These are phyloP conservation scores for Oxyria digyna DNA, from an alignment of 148 eudicot genomes.

Conservation along the genomic window DNA sequence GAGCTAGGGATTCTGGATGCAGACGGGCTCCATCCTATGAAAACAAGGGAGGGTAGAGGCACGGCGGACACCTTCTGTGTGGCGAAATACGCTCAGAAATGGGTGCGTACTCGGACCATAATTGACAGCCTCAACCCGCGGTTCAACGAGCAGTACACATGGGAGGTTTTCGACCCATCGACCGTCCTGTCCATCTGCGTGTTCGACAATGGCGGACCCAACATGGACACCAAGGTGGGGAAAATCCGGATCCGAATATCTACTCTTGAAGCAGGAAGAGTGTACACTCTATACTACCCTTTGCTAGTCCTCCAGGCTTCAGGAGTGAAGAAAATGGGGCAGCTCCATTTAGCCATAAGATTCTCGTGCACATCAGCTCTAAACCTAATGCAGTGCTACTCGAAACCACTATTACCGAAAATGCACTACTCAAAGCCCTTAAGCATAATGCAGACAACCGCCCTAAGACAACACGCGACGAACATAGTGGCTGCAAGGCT, in stretches of 20 bases:
- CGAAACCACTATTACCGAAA: slow-evolving; percentile 64
- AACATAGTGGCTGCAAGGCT: slow-evolving; percentile 49
- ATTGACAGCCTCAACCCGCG: slow-evolving; percentile 62
- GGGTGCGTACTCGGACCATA: slow-evolving; percentile 74
- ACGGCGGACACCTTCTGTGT: slow-evolving; percentile 77
- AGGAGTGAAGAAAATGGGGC: slow-evolving; percentile 88
- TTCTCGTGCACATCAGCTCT: slow-evolving; percentile 55
- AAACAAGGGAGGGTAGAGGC: slow-evolving; percentile 64
- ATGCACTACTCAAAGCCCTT: slow-evolving; percentile 77
- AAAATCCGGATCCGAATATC: slow-evolving; percentile 73
- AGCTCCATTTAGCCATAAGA: slow-evolving; percentile 70
- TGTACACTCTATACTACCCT: slow-evolving; percentile 75
- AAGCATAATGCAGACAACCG: slow-evolving; percentile 35
- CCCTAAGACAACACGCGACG: slow-evolving; percentile 50
- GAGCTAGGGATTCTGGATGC: slow-evolving; percentile 70
- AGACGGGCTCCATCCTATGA: slow-evolving; percentile 53
- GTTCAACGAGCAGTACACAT: slow-evolving; percentile 82
- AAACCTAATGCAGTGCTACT: slow-evolving; percentile 51
- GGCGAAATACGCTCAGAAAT: slow-evolving; percentile 80
- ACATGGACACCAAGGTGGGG: slow-evolving; percentile 43
- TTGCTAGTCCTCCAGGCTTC: slow-evolving; percentile 66
- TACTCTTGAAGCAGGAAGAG: slow-evolving; percentile 77
- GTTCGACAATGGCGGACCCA: slow-evolving; percentile 54
- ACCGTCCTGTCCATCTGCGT: slow-evolving; percentile 80
- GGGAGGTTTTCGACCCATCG: slow-evolving; percentile 85